Base-by-base conservation (phyloP, 116 monocot species). In the Thalassia testudinum region DNA sequence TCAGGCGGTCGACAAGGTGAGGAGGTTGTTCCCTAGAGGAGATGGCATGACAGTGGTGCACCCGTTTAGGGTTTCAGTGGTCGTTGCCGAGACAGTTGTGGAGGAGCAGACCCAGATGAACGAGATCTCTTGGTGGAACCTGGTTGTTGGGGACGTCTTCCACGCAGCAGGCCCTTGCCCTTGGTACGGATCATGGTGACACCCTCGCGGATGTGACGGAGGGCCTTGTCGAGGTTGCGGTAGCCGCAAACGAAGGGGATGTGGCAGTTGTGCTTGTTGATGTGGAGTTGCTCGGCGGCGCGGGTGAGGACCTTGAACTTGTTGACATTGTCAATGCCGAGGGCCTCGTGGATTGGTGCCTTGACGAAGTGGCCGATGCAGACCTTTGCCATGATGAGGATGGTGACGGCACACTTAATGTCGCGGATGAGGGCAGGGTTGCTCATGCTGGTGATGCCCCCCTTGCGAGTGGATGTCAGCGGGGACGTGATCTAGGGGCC, bases 401-500 rank as follows among this genome's bases (percentile, higher is more conserved):
- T 75, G 20, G 70, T 75, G 25, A 70, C 66, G 15, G 70, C 66
- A 25, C 52, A 59, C 54, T 71, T 76, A 63, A 76, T 76, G 24
- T 76, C 76, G 21, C 67, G 66, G 63, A 76, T 76, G 19, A 76
- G 62, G 3, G 34, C 59, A 7, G 76, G 76, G 23, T 76, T 75
- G 57, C 66, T 72, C 85, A 85, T 85, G 42, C 85, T 66, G n/a
- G 85, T 80, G 21, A 80, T 80, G 58, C 80, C 85, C 7, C 84
- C 84, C 59, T n/a, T 76, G 68, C 1, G 78, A 66, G 16, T 78
- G 78, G 71, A 87, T 87, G 70, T 87, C 82, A 21, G 87, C 87
- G 12, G 83, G 89, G 21, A 89, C 89, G 66, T 80, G 83, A 64
- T 90, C 90, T 19, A 90, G 72, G 29, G 84, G 84, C 90, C 3